A percentile compares a stretch with the other conserved stretches of the same genome.
These are phyloP conservation scores for Cyclocybe aegerita DNA, from an alignment of 768 basidiomycete genomes.

Conservation along the genomic window DNA sequence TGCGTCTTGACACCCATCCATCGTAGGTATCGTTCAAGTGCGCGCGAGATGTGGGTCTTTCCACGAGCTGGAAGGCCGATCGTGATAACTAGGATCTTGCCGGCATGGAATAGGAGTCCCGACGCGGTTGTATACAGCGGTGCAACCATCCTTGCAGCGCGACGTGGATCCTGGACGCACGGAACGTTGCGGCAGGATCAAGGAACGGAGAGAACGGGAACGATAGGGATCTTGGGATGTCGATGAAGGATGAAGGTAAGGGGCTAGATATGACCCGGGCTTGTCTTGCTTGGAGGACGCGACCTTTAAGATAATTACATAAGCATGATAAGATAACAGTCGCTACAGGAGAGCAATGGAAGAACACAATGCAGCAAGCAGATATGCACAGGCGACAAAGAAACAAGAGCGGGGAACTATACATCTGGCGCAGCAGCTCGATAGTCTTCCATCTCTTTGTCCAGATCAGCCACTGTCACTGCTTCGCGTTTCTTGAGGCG, in stretches of 20 bases:
- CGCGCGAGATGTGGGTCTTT: constrained; percentile 95
- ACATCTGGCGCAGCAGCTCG: constrained; percentile 40
- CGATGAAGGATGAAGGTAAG: constrained; percentile 1
- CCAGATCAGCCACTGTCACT: constrained; percentile 56
- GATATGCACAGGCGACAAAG: constrained; percentile 1
- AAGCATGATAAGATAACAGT: constrained; percentile 17
- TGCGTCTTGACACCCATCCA: constrained; percentile 98
- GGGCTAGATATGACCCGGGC: constrained; percentile 2
- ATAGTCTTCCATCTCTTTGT: constrained; percentile 83
- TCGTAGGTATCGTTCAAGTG: constrained; percentile 94
- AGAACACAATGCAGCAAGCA: constrained; percentile 5
- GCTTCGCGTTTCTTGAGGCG: constrained; percentile 57
- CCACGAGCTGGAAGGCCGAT: constrained; percentile 93
- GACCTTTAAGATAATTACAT: constrained; percentile 10
- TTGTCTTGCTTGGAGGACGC: neutral
- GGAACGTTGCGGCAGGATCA: neutral
- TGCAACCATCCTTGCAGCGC: constrained; percentile 67
- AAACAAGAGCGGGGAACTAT: constrained; percentile 1
- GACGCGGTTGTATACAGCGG: constrained; percentile 93
- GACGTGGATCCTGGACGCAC: too few relatives aligned
- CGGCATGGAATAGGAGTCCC: constrained; percentile 86
- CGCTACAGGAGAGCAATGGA: neutral
- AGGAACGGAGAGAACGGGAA: neutral
- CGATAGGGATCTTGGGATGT: neutral
- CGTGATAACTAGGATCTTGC: constrained; percentile 91